phyloP scores from a whole-genome alignment of 345 rosid species.

The Jatropha curcas region DNA sequence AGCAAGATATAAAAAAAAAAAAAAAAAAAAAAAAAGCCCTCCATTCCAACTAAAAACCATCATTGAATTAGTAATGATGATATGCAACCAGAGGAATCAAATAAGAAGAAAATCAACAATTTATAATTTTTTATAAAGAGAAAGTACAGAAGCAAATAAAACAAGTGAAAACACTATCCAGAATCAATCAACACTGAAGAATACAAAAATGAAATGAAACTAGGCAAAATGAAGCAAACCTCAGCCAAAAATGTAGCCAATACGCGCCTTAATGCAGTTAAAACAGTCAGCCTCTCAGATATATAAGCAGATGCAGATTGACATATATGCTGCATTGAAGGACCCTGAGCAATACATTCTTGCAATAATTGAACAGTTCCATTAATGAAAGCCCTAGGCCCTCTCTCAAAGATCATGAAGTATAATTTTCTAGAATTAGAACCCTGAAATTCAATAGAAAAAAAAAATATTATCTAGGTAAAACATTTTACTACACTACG shows the following conservation, averaged over 20 bases:
- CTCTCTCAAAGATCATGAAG: conserved; percentile 89
- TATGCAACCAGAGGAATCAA: not conserved
- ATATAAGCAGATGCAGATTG: conserved; percentile 69
- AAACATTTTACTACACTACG: not conserved
- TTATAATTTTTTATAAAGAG: not conserved
- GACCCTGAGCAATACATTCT: conserved; percentile 44
- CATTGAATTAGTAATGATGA: too few relatives aligned
- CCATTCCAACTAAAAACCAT: too few relatives aligned
- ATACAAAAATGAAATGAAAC: conserved; percentile 3
- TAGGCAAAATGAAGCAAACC: conserved; percentile 40
- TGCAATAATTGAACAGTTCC: conserved; percentile 48
- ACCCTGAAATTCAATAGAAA: conserved; percentile 41
- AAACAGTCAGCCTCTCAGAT: conserved; percentile 61
- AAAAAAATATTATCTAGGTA: not conserved
- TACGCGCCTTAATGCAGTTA: conserved; percentile 54
- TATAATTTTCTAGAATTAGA: conserved; percentile 63
- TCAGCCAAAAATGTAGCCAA: conserved; percentile 85
- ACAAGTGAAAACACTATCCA: not conserved
- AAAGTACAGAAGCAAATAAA: not conserved
- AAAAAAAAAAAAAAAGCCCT: too few relatives aligned
- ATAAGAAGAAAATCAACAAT: not conserved
- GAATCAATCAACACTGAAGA: not conserved
- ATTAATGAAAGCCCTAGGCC: conserved; percentile 71
- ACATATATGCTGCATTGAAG: conserved; percentile 51
- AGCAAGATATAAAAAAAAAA: too few relatives aligned